phyloP scores from a whole-genome alignment of 441 rosid genomes.

The Omphalea diandra region DNA sequence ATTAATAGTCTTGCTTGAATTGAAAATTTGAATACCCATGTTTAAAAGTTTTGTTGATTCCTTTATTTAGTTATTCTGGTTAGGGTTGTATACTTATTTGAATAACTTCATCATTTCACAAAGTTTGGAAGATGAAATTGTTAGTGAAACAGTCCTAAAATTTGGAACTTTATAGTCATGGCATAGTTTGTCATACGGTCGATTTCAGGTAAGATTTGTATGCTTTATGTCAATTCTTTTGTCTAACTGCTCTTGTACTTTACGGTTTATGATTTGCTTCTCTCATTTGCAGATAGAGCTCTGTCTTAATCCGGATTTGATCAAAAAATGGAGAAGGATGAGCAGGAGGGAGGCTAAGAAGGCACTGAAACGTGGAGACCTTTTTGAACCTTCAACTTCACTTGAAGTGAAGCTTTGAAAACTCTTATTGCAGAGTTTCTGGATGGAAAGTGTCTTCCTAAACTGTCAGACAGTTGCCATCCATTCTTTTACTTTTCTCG shows the following conservation, averaged over 20 bases:
- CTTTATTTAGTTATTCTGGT: too few species aligned
- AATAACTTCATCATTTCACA: constrained; percentile 41
- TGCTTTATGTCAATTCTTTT: constrained; percentile 15
- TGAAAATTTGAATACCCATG: background rate
- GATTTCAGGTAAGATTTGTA: constrained; percentile 67
- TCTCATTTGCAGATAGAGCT: constrained; percentile 75
- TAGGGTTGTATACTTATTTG: constrained; percentile 16
- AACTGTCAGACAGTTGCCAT: background rate
- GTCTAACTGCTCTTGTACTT: constrained; percentile 19
- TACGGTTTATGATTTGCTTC: constrained; percentile 22
- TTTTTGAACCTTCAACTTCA: constrained; percentile 57
- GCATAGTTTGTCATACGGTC: constrained; percentile 94
- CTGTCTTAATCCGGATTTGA: constrained; percentile 73
- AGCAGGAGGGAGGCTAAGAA: constrained; percentile 76
- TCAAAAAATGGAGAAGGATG: constrained; percentile 89
- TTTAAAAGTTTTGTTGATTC: background rate
- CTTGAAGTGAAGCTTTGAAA: constrained; percentile 81
- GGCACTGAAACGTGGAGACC: constrained; percentile 52
- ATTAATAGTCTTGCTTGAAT: background rate
- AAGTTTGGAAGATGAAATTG: constrained; percentile 98
- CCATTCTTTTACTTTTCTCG: background rate
- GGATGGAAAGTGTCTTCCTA: constrained; percentile 47
- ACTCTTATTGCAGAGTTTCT: constrained; percentile 87
- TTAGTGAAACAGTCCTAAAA: constrained; percentile 76
- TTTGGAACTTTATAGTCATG: constrained; percentile 84